Evolutionary conservation across 768 basidiomycete genomes (phyloP).

Genomic region (Leccinum obscurum): DNA sequence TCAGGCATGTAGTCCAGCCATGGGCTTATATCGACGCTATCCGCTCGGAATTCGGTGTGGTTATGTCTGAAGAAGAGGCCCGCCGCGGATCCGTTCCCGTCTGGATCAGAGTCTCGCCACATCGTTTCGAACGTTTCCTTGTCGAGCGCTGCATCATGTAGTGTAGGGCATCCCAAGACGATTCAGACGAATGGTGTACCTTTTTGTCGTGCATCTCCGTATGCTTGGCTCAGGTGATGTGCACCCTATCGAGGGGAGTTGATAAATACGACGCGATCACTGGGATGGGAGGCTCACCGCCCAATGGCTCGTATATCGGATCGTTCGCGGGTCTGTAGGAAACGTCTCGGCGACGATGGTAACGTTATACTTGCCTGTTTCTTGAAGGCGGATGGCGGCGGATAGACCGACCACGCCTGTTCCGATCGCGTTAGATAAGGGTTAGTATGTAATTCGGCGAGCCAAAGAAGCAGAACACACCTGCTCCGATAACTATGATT

Average conservation of each 20-base stretch:
- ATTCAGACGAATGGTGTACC: slow-evolving; percentile 37
- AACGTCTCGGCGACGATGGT: slow-evolving; percentile 70
- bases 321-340: slow-evolving; percentile 71
- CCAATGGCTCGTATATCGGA: slow-evolving; percentile 80
- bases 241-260: slow-evolving; percentile 56
- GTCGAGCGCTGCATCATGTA: slow-evolving; percentile 52
- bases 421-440: neutral
- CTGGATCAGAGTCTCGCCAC: slow-evolving; percentile 70
- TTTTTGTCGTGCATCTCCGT: slow-evolving; percentile 51
- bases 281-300: slow-evolving; percentile 49
- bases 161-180: neutral
- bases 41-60: slow-evolving; percentile 61
- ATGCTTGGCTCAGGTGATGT: slow-evolving; percentile 67
- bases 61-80: slow-evolving; percentile 62
- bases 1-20: slow-evolving; percentile 54
- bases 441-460: neutral
- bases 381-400: slow-evolving; percentile 70
- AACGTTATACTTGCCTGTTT: slow-evolving; percentile 59
- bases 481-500: slow-evolving; percentile 43
- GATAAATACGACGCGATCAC: neutral
- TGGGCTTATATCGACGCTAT: slow-evolving; percentile 28
- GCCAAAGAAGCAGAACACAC: slow-evolving; percentile 19
- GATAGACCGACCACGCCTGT: slow-evolving; percentile 78
- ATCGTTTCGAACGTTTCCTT: slow-evolving; percentile 71
- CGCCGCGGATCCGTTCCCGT: slow-evolving; percentile 45